These are phyloP conservation scores for Coemansia reversa DNA, from an alignment of 192 early-diverging fungal genomes.

Conservation along the genomic window DNA sequence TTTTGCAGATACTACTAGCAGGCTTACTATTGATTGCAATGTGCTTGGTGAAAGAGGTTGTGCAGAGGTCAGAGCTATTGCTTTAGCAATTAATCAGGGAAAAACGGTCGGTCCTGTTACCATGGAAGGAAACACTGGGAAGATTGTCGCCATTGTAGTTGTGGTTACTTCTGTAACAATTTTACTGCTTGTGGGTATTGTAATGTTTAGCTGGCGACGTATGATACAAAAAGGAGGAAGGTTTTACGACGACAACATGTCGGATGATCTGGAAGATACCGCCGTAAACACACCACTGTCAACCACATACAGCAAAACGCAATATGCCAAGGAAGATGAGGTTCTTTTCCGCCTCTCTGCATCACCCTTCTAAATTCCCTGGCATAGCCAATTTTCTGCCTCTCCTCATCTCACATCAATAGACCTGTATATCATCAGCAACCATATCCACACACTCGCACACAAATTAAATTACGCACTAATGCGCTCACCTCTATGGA, in stretches of 20 bases:
- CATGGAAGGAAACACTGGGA: background rate
- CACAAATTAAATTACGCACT: background rate
- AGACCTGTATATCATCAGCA: background rate
- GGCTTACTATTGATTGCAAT: conserved; percentile 14
- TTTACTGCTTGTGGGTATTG: conserved; percentile 4
- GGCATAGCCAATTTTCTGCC: background rate
- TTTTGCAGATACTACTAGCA: background rate
- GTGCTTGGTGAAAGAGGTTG: conserved; percentile 13
- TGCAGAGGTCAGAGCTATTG: conserved; percentile 13
- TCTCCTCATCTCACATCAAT: background rate
- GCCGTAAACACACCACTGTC: conserved; percentile 11
- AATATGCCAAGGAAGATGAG: conserved; percentile 8
- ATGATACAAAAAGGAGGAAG: background rate
- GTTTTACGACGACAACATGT: background rate
- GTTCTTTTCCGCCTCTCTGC: conserved; percentile 9
- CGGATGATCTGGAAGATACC: conserved; percentile 9
- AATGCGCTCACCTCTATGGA: background rate
- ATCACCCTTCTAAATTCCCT: background rate
- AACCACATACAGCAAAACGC: conserved; percentile 8
- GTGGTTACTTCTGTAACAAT: conserved; percentile 5
- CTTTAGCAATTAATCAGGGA: conserved; percentile 3
- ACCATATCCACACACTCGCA: background rate
- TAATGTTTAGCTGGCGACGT: conserved; percentile 9
- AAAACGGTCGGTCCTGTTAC: conserved; percentile 3
- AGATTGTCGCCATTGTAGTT: background rate